Conservation (phyloP, 345 rosid species). For the Cardamine occulta region DNA sequence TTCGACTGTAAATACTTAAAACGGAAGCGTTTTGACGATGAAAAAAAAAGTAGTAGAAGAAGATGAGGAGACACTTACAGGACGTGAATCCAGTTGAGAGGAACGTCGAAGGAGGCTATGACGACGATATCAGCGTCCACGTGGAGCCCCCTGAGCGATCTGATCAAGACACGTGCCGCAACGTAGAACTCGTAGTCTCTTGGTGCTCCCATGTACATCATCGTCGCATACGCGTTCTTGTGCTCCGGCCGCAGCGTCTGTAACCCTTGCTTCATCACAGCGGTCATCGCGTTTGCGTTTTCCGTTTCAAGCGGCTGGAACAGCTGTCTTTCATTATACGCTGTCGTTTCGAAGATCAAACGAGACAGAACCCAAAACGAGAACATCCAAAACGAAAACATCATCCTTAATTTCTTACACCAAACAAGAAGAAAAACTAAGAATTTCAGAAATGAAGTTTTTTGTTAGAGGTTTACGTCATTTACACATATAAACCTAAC, state of each 20-base stretch:
- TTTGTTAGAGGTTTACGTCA: background rate
- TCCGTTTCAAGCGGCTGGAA: slow-evolving; percentile 20
- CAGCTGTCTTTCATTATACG: slow-evolving; percentile 22
- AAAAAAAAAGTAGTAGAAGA: background rate
- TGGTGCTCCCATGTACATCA: slow-evolving; percentile 99
- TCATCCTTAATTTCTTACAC: slow-evolving; percentile 14
- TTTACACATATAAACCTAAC: background rate
- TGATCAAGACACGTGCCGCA: slow-evolving; percentile 88
- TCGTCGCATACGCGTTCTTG: slow-evolving; percentile 89
- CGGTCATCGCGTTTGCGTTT: slow-evolving; percentile 27
- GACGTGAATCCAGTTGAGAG: slow-evolving; percentile 73
- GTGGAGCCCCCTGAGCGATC: slow-evolving; percentile 64
- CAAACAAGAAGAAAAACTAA: background rate
- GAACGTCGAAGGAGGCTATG: slow-evolving; percentile 94
- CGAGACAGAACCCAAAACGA: slow-evolving; percentile 24
- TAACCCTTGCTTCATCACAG: slow-evolving; percentile 25
- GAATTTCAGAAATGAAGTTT: background rate
- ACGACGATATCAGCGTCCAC: slow-evolving; percentile 96
- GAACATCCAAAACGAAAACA: slow-evolving; percentile 12
- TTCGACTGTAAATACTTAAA: background rate
- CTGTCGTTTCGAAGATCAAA: slow-evolving; percentile 10
- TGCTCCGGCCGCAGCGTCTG: slow-evolving; percentile 48
- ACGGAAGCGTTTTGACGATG: slow-evolving; percentile 6
- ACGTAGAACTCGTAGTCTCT: slow-evolving; percentile 97
- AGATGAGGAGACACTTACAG: slow-evolving; percentile 57